A percentile compares a stretch with the other conserved stretches of the same genome.
phyloP scores from a whole-genome alignment of 78 protist genomes.

The Bodo saltans region DNA sequence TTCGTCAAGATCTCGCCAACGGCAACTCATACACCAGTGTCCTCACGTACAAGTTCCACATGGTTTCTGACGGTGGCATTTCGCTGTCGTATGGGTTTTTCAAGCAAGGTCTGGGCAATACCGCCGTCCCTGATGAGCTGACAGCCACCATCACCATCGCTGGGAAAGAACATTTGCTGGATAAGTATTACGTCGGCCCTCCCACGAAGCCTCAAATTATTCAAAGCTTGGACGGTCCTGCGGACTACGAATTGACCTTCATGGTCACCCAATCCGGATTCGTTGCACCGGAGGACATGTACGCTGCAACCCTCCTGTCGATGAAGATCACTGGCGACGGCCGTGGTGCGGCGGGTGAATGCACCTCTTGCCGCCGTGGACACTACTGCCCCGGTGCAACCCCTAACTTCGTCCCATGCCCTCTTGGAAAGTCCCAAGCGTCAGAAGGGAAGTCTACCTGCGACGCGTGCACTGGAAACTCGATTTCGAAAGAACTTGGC shows the following conservation, averaged over 20 bases:
- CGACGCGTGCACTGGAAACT: not conserved
- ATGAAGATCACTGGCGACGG: not conserved
- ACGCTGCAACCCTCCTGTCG: not conserved
- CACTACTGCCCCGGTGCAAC: not conserved
- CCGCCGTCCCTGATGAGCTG: not conserved
- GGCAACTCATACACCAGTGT: not conserved
- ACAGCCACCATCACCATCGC: not conserved
- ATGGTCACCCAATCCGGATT: not conserved
- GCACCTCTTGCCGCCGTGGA: not conserved
- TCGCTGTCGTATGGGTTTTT: not conserved
- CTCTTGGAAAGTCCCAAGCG: not conserved
- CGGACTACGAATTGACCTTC: not conserved
- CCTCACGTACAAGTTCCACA: not conserved
- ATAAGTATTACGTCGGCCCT: not conserved
- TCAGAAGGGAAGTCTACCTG: not conserved
- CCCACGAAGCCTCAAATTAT: not conserved
- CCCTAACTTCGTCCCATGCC: not conserved
- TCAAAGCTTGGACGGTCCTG: not conserved
- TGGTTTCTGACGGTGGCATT: not conserved
- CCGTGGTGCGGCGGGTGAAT: not conserved
- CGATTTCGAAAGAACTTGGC: not conserved
- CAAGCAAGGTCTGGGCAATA: not conserved
- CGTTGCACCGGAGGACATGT: not conserved
- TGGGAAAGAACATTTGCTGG: not conserved
- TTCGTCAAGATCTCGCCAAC: not conserved